Percentiles rank a stretch among this genome's conserved stretches.
Conservation (phyloP, 306 rosid species). For the Prunus campanulata region DNA sequence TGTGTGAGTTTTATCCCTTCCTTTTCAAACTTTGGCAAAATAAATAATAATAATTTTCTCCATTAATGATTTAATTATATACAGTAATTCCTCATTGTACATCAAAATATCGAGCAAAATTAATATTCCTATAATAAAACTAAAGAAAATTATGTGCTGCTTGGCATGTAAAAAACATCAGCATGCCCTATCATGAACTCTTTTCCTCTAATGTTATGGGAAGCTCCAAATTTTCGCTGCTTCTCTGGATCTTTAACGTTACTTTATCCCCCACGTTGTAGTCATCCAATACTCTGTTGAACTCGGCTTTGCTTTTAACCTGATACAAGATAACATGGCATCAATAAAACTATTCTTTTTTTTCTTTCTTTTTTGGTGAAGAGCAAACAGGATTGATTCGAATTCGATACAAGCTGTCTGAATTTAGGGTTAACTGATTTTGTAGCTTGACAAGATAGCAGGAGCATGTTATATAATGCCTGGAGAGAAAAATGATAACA, state of each 20-base stretch:
- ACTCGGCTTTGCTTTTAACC: conserved; percentile 83
- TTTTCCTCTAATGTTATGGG: conserved; percentile 70
- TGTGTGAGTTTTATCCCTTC: no score
- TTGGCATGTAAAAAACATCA: background rate
- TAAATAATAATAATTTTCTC: no score
- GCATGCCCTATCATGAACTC: conserved; percentile 30
- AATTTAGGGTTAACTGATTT: no score
- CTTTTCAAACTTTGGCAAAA: no score
- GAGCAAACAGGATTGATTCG: no score
- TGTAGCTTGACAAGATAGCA: no score
- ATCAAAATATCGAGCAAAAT: background rate
- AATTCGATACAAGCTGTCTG: no score
- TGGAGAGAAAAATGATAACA: background rate
- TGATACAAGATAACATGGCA: conserved; percentile 26
- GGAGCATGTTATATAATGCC: background rate
- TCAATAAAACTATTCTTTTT: background rate
- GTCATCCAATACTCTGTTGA: conserved; percentile 73
- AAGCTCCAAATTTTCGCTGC: conserved; percentile 61
- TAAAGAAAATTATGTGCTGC: background rate
- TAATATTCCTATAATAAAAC: background rate
- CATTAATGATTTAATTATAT: background rate
- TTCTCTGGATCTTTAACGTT: conserved; percentile 60
- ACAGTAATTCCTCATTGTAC: conserved; percentile 7
- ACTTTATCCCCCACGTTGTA: conserved; percentile 71
- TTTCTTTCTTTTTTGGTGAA: no score